Conservation (phyloP, 2,329 filamentous ascomycete species). For the Botrytis byssoidea region DNA sequence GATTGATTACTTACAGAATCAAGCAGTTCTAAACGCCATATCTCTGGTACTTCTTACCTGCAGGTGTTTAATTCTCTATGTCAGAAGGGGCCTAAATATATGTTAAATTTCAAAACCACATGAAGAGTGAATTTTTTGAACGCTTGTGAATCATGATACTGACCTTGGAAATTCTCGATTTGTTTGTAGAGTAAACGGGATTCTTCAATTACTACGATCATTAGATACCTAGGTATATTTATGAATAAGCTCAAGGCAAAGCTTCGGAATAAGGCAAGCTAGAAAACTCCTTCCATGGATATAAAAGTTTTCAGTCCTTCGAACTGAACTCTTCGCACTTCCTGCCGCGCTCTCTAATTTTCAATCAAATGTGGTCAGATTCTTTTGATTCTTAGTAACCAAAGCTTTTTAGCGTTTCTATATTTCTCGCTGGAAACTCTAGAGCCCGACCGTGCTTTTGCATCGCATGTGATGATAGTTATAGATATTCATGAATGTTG, state of each 20-base stretch:
- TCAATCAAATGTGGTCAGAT: background rate
- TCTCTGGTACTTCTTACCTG: no score
- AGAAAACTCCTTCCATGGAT: background rate
- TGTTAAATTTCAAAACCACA: background rate
- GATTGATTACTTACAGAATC: background rate
- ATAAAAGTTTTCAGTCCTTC: background rate
- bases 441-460: rapidly evolving
- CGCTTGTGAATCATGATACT: no score
- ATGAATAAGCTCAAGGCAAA: background rate
- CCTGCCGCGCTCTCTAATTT: background rate
- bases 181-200: background rate
- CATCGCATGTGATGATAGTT: rapidly evolving
- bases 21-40: background rate
- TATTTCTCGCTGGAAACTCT: background rate
- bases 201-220: background rate
- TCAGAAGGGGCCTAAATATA: background rate
- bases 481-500: rapidly evolving
- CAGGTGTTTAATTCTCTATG: no score
- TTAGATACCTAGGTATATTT: background rate
- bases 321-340: background rate
- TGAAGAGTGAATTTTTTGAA: background rate
- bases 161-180: background rate
- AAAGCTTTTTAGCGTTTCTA: background rate
- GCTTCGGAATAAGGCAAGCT: rapidly evolving
- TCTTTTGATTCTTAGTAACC: background rate